Evolutionary conservation across 2,329 filamentous ascomycete genomes (phyloP), one percentile per base, ranked within the genome.

Genomic region (Kalaharituber pfeilii): DNA sequence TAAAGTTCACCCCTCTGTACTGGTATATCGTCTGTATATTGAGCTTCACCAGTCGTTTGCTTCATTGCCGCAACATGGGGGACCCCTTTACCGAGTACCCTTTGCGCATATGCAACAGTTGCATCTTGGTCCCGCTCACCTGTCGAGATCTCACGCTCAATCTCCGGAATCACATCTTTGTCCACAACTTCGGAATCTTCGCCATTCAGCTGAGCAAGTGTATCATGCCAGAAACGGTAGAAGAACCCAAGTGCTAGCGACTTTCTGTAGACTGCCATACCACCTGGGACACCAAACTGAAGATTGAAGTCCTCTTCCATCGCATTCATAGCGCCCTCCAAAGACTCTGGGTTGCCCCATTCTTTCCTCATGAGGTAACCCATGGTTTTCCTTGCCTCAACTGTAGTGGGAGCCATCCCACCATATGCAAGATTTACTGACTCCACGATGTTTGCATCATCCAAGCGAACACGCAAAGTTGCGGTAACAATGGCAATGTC

Each of bases 401-500:
- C 80, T 0, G 91, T 98, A 60, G 80, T 86, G 0, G 91, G 82
- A 3, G 89, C 91, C 87, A 98, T 91, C 45, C 91, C 91, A 52
- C 91, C 91, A 62, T 94, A 96, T 2, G 94, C 84, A 22, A 98
- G 73, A 62, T 83, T 86, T 56, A 79, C 81, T 59, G 81, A 80
- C 57, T 80, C 75, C 5, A 96, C 85, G 1, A 78, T 67, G 42
- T 89, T 78, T 1, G 75, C 73, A 2, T 83, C 75, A 36, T 81
- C 76, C 2, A 96, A 69, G 4, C 76, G 78, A 4, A 96, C 74
- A 30, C 86, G 78, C 55, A 96, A 69, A 1, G 89, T 87, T 26
- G 84, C 80, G 50, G 93, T 96, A 24, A 96, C 91, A 63, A 98
- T 96, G 1, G 91, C 91, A 66, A 98, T 96, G 66, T 98, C 91